phyloP scores from a whole-genome alignment of 2,329 filamentous ascomycete species.

The Grosmannia huntii region DNA sequence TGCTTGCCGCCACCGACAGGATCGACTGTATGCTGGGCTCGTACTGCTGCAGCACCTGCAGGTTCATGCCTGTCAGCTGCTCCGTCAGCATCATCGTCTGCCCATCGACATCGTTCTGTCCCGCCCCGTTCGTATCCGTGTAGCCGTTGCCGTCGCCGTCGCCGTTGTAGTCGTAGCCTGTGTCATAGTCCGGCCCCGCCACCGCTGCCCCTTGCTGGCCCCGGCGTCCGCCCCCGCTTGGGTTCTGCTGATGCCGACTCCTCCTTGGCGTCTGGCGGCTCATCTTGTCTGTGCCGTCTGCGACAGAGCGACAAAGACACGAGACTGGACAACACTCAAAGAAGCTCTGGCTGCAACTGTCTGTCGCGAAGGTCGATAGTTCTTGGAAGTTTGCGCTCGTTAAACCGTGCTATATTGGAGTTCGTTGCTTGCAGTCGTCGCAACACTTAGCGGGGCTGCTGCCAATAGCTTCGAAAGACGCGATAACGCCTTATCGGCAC shows the following conservation, averaged over 20 bases:
- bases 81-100: not conserved
- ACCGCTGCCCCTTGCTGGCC: not conserved
- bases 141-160: not conserved
- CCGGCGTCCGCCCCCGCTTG: constrained; percentile 18
- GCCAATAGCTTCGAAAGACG: not conserved
- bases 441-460: not conserved
- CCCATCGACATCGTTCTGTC: not conserved
- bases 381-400: not conserved
- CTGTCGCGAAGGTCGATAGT: not conserved
- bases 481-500: not conserved
- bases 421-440: not conserved
- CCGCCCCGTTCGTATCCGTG: not conserved
- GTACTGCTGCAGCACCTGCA: constrained; percentile 71
- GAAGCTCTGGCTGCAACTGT: not conserved
- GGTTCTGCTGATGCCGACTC: constrained; percentile 16
- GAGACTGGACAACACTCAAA: not conserved
- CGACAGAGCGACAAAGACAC: not conserved
- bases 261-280: constrained; percentile 28
- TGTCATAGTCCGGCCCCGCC: not conserved
- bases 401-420: not conserved
- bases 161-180: not conserved
- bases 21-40: constrained; percentile 62
- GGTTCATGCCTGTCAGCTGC: constrained; percentile 60
- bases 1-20: constrained; percentile 70
- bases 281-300: constrained; percentile 20